A percentile compares a stretch with the other conserved stretches of the same genome.
Evolutionary conservation across 2,329 filamentous ascomycete genomes (phyloP).

Genomic region (Talaromyces sp.): DNA sequence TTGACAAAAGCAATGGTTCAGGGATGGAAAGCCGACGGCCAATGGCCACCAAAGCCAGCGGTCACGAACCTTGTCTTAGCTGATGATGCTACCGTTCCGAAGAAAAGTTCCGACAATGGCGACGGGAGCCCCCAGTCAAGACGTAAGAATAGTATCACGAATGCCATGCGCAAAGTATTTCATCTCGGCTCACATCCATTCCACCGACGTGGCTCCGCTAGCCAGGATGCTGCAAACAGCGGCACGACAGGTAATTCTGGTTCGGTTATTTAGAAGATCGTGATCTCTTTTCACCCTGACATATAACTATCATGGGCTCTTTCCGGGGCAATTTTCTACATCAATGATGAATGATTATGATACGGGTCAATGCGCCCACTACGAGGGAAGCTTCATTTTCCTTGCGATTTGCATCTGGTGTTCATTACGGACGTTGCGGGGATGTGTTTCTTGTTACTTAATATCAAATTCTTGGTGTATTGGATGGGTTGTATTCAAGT

Average conservation of each 20-base stretch:
- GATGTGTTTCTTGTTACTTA: conserved; percentile 8
- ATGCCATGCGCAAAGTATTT: conserved; percentile 45
- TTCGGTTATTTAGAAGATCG: background rate
- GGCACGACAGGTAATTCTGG: background rate
- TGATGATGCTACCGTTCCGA: conserved; percentile 31
- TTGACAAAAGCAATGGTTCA: conserved; percentile 79
- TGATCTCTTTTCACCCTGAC: background rate
- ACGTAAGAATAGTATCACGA: conserved; percentile 40
- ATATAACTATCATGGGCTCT: conserved; percentile 1
- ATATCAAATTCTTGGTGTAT: conserved; percentile 4
- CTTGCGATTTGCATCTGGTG: conserved; percentile 13
- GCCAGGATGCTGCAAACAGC: conserved; percentile 5
- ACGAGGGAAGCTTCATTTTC: background rate
- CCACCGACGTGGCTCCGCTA: conserved; percentile 35
- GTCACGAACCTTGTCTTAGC: conserved; percentile 33
- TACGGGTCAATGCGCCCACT: background rate
- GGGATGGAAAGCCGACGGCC: conserved; percentile 90
- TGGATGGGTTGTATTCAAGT: background rate
- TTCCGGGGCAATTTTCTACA: background rate
- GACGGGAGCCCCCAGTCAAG: conserved; percentile 23
- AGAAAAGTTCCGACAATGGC: conserved; percentile 13
- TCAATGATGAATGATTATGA: background rate
- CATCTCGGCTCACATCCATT: conserved; percentile 42
- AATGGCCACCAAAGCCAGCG: conserved; percentile 77
- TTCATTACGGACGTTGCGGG: background rate